Percentiles rank a stretch among this genome's conserved stretches.
These are phyloP conservation scores for Globisporangium rhizosaccharum DNA, from an alignment of 352 stramenopile species.

Conservation along the genomic window DNA sequence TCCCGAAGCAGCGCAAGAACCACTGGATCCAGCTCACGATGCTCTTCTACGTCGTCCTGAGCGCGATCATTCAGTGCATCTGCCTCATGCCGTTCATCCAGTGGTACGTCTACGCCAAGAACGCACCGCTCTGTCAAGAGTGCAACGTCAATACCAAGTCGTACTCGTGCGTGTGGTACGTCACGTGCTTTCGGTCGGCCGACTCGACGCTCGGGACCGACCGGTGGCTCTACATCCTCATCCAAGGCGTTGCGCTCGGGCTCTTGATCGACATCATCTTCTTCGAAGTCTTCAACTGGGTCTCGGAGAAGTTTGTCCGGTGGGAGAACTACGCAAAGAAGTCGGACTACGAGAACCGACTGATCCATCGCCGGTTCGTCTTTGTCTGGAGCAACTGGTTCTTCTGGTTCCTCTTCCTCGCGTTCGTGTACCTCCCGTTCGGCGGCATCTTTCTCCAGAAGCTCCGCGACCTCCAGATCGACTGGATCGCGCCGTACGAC, in stretches of 20 bases:
- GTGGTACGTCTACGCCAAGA: slow-evolving; percentile 89
- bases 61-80: slow-evolving; percentile 70
- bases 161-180: slow-evolving; percentile 76
- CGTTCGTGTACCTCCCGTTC: slow-evolving; percentile 89
- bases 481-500: slow-evolving; percentile 57
- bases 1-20: slow-evolving; percentile 78
- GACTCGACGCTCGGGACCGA: slow-evolving; percentile 75
- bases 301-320: slow-evolving; percentile 82
- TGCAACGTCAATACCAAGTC: slow-evolving; percentile 35
- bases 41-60: slow-evolving; percentile 77
- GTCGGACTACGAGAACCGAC: slow-evolving; percentile 80
- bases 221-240: slow-evolving; percentile 86
- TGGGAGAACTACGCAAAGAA: slow-evolving; percentile 88
- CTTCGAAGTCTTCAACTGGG: slow-evolving; percentile 86
- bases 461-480: slow-evolving; percentile 42
- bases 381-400: slow-evolving; percentile 92
- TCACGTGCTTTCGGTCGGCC: slow-evolving; percentile 76
- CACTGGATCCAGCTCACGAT: slow-evolving; percentile 85
- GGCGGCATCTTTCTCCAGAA: slow-evolving; percentile 59
- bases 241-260: slow-evolving; percentile 76
- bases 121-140: slow-evolving; percentile 58
- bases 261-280: slow-evolving; percentile 88
- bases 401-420: slow-evolving; percentile 88
- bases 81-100: slow-evolving; percentile 86
- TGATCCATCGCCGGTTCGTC: slow-evolving; percentile 85